Evolutionary conservation across 495 filamentous ascomycete species (phyloP).

Genomic region (Hyaloscypha bicolor): DNA sequence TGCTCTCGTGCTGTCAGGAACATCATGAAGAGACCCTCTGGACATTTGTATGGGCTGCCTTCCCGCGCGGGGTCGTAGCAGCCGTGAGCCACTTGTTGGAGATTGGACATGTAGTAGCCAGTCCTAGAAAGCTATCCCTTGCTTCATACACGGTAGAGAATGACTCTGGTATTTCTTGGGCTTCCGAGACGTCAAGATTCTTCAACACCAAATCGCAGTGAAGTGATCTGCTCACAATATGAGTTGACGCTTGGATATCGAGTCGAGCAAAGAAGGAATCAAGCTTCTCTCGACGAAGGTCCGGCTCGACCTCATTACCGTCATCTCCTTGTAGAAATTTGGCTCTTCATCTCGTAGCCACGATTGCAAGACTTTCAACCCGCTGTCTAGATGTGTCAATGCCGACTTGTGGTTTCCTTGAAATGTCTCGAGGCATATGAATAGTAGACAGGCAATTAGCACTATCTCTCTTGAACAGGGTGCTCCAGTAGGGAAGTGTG

Average conservation of each 20-base stretch:
- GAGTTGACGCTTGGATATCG: conserved; percentile 10
- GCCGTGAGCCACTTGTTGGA: too few relatives aligned
- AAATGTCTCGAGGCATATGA: conserved; percentile 25
- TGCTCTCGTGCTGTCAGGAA: not conserved
- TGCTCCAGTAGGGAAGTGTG: conserved; percentile 9
- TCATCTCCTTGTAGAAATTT: too few relatives aligned
- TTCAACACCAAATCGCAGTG: too few relatives aligned
- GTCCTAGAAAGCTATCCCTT: too few relatives aligned
- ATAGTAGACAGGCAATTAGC: conserved; percentile 20
- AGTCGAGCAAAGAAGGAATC: conserved; percentile 16
- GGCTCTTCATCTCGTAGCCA: too few relatives aligned
- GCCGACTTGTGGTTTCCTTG: conserved; percentile 16
- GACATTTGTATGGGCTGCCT: too few relatives aligned
- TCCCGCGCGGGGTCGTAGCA: too few relatives aligned
- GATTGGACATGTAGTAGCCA: too few relatives aligned
- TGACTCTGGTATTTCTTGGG: too few relatives aligned
- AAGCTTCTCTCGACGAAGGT: conserved; percentile 16
- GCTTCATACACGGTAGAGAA: too few relatives aligned
- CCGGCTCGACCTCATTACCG: conserved; percentile 1
- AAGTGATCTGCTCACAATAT: too few relatives aligned
- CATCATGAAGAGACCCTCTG: not conserved
- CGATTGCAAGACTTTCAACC: conserved; percentile 16
- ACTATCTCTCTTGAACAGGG: conserved; percentile 1
- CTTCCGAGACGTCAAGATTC: too few relatives aligned
- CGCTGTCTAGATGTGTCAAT: conserved; percentile 18